phyloP scores from a whole-genome alignment of 2,329 filamentous ascomycete genomes.

The Sclerotinia glacialis region DNA sequence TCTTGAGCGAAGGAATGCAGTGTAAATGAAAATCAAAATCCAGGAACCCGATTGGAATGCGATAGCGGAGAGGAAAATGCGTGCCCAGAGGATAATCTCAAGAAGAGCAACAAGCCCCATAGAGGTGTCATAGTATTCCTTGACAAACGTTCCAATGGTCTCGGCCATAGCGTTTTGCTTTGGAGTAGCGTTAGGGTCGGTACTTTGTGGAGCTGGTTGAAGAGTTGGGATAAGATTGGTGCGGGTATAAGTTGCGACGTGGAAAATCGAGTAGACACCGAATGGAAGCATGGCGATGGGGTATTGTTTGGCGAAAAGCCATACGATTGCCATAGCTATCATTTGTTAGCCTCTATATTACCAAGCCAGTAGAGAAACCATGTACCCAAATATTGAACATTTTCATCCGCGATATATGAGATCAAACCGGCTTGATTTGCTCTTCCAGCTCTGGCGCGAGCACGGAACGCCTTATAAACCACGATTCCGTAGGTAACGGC shows the following conservation, averaged over 20 bases:
- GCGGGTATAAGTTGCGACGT: constrained; percentile 94
- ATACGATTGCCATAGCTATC: constrained; percentile 85
- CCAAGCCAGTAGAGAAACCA: constrained; percentile 27
- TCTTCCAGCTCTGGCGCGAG: constrained; percentile 71
- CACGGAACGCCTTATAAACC: constrained; percentile 94
- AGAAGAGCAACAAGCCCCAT: constrained; percentile 91
- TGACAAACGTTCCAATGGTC: constrained; percentile 87
- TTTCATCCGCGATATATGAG: constrained; percentile 79
- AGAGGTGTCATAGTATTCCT: constrained; percentile 94
- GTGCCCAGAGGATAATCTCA: constrained; percentile 84
- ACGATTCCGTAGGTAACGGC: constrained; percentile 95
- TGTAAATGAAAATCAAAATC: constrained; percentile 83
- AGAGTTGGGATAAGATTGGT: constrained; percentile 89
- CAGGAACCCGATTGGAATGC: constrained; percentile 89
- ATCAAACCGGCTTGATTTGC: constrained; percentile 57
- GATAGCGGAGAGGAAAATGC: constrained; percentile 75
- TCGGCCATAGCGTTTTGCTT: constrained; percentile 63
- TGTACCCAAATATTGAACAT: constrained; percentile 95
- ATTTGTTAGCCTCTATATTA: constrained; percentile 26
- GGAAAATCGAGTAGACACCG: constrained; percentile 96
- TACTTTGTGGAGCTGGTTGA: constrained; percentile 60
- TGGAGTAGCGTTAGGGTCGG: constrained; percentile 55
- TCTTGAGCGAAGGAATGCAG: constrained; percentile 85
- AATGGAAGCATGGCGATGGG: constrained; percentile 90
- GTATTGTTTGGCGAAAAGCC: constrained; percentile 89